Percentiles rank a stretch among this genome's conserved stretches.
Conservation (phyloP, 2,329 filamentous ascomycete genomes). For the Aphanocladium album region DNA sequence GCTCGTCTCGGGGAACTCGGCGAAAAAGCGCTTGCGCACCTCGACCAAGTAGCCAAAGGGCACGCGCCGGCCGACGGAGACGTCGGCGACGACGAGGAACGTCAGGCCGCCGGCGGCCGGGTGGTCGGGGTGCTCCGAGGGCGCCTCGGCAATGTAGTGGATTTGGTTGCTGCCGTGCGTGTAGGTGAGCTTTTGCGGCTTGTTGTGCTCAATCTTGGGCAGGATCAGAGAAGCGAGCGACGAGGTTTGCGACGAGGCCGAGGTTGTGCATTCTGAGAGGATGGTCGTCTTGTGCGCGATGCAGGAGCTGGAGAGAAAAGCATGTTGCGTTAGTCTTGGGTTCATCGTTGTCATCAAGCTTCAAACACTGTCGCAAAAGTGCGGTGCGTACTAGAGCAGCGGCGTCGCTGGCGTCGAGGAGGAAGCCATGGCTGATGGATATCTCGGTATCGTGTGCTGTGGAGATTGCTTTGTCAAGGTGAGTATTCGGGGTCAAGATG, state of each 20-base stretch:
- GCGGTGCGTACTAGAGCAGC: constrained; percentile 62
- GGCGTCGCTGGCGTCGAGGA: constrained; percentile 63
- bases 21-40: constrained; percentile 81
- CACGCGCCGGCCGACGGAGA: constrained; percentile 76
- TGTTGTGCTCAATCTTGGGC: constrained; percentile 81
- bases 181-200: constrained; percentile 85
- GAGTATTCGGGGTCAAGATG: too few species aligned
- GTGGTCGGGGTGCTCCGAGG: constrained; percentile 55
- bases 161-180: constrained; percentile 89
- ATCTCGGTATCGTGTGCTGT: not conserved
- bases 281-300: constrained; percentile 93
- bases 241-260: constrained; percentile 75
- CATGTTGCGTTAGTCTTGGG: not conserved
- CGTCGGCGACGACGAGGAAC: constrained; percentile 83
- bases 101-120: constrained; percentile 75
- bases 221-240: constrained; percentile 90
- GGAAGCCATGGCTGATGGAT: constrained; percentile 55
- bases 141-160: constrained; percentile 87
- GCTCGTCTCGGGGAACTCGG: constrained; percentile 59
- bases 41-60: constrained; percentile 91
- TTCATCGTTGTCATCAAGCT: not conserved
- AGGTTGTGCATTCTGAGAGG: constrained; percentile 85
- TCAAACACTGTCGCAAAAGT: not conserved
- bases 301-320: constrained; percentile 60
- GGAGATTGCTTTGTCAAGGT: too few species aligned